Conservation (phyloP, 805 yeast genomes). For the Spathaspora passalidarum region DNA sequence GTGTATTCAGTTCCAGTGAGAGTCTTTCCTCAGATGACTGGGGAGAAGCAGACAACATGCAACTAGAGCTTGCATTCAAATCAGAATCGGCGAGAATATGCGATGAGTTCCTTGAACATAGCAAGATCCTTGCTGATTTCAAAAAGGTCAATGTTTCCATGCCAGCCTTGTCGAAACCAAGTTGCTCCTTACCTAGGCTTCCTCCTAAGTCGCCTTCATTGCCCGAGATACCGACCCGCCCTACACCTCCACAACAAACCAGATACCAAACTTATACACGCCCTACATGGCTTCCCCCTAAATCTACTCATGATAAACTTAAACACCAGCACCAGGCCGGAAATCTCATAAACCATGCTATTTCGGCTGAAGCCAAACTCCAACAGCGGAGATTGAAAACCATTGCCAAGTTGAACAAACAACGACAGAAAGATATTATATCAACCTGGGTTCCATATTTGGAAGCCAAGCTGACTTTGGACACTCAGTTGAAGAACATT, state of each 20-base stretch:
- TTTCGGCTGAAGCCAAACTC: conserved; percentile 34
- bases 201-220: conserved; percentile 5
- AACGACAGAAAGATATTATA: conserved; percentile 31
- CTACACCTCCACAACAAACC: conserved; percentile 3
- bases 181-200: neutral
- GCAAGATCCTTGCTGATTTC: conserved; percentile 18
- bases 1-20: neutral
- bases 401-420: conserved; percentile 29
- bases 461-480: conserved; percentile 6
- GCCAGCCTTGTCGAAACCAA: conserved; percentile 1
- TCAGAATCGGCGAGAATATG: conserved; percentile 10
- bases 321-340: conserved; percentile 57
- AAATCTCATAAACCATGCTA: conserved; percentile 37
- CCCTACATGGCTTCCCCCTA: conserved; percentile 67
- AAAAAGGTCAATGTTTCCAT: conserved; percentile 11
- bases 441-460: conserved; percentile 17
- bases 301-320: conserved; percentile 47
- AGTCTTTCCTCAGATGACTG: neutral
- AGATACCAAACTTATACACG: conserved; percentile 47
- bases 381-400: conserved; percentile 26
- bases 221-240: conserved; percentile 5
- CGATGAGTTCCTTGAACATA: conserved; percentile 23
- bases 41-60: neutral
- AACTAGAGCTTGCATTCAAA: neutral
- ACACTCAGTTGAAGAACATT: conserved; percentile 2